A percentile compares a stretch with the other conserved stretches of the same genome.
phyloP scores from a whole-genome alignment of 768 basidiomycete species.

The Gymnopilus dilepis region DNA sequence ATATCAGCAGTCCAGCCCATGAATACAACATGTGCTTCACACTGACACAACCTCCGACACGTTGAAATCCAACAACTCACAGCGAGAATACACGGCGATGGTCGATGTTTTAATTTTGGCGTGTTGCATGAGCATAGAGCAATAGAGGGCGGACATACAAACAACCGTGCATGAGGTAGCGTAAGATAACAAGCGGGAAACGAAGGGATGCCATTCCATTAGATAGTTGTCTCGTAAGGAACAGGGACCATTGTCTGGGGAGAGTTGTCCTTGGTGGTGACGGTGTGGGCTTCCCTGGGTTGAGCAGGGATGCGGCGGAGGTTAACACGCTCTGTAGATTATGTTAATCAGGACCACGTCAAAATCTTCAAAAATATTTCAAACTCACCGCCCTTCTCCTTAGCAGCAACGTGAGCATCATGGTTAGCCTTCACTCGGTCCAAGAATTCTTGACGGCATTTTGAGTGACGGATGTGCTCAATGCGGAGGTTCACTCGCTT shows the following conservation, averaged over 20 bases:
- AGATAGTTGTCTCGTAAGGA: constrained; percentile 97
- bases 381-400: constrained; percentile 88
- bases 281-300: constrained; percentile 80
- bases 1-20: no score
- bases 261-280: constrained; percentile 74
- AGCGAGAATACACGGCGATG: constrained; percentile 7
- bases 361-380: background rate
- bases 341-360: background rate
- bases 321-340: constrained; percentile 72
- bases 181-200: constrained; percentile 27
- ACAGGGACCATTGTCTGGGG: constrained; percentile 94
- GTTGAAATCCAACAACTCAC: background rate
- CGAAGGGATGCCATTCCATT: constrained; percentile 36
- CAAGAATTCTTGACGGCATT: constrained; percentile 97
- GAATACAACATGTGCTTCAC: no score
- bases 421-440: constrained; percentile 95
- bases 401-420: constrained; percentile 79
- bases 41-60: background rate
- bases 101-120: constrained; percentile 26
- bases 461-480: constrained; percentile 96
- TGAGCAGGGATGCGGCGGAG: constrained; percentile 86
- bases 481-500: constrained; percentile 98
- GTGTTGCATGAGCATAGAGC: constrained; percentile 32
- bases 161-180: constrained; percentile 27
- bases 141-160: constrained; percentile 29